Evolutionary conservation across 805 yeast genomes (phyloP), one percentile per base, ranked within the genome.

Genomic region (Ogataea dorogensis): DNA sequence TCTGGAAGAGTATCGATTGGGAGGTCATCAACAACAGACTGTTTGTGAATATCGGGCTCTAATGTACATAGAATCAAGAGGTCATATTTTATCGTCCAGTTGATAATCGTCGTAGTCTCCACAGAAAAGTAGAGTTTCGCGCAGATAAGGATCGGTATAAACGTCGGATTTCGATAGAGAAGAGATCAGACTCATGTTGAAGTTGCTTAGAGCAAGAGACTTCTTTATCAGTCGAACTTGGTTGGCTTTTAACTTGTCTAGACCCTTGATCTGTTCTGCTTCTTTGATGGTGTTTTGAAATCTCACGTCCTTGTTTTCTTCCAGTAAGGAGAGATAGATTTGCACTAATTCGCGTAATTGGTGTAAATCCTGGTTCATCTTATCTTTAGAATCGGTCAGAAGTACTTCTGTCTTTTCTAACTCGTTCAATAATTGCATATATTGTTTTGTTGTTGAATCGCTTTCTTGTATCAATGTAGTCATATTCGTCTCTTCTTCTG

Each of bases 1-100:
- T 83, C 58, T 81, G 95, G 81, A 73, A 79, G 31, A 72, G 85
- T 47, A 74, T 89, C 46, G 78, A 91, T 62, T 93, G 98, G 98
- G 75, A 80, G 36, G 85, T 82, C 33, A 68, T 84, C 28, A 81
- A 79, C 34, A 39, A 46, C 17, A 57, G 68, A 50, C 40, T 61
- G n/a, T 63, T 60, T 43, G 42, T 43, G 18, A 47, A 45, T 35
- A 33, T 25, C 26, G 50, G 42, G 27, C 34, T 39, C 18, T 44
- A 34, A 31, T 37, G 45, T 41, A 41, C 45, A 41, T 36, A 41
- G 39, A 23, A 11, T n/a, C 13, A 14, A 31, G 11, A 5, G n/a
- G 17, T 20, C 20, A 36, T n/a, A 25, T 31, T 25, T 46, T 50
- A 15, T 46, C 52, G 8, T 52, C 58, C 14, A 53, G 44, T 16